A percentile compares a stretch with the other conserved stretches of the same genome.
These are phyloP conservation scores for Cryptosporidium baileyi DNA, from an alignment of 169 alveolate species.

Conservation along the genomic window DNA sequence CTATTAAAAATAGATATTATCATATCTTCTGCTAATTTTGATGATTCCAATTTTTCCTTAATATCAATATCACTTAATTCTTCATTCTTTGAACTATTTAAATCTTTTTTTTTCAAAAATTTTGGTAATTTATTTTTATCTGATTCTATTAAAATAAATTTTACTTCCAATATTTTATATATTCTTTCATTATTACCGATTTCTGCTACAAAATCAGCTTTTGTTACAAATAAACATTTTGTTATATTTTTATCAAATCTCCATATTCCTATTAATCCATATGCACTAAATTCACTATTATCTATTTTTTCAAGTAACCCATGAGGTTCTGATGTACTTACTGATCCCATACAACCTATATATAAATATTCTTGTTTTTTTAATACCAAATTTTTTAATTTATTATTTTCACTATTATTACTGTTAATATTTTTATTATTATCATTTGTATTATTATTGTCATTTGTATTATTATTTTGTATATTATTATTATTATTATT, in stretches of 20 bases:
- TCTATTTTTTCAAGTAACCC: background rate
- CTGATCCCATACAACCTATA: constrained; percentile 53
- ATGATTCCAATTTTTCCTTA: constrained; percentile 14
- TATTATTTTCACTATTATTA: no score
- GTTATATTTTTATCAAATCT: constrained; percentile 51
- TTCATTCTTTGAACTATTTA: background rate
- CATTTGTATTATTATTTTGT: no score
- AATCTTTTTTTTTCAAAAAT: background rate
- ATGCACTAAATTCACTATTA: constrained; percentile 5
- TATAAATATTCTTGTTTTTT: constrained; percentile 14
- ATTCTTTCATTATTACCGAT: constrained; percentile 33
- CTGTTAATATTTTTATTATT: background rate
- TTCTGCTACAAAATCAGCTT: constrained; percentile 61
- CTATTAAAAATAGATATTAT: constrained; percentile 44
- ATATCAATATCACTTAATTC: background rate
- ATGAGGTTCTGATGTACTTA: constrained; percentile 28
- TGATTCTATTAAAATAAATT: background rate
- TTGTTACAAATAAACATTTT: constrained; percentile 48
- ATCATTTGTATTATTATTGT: background rate
- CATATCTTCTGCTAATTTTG: constrained; percentile 31
- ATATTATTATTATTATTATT: no score
- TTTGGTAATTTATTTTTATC: background rate
- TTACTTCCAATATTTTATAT: constrained; percentile 17
- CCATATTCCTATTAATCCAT: constrained; percentile 44
- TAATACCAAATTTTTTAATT: background rate